Percentiles rank a stretch among this genome's conserved stretches.
These are phyloP conservation scores for Glarea lozoyensis DNA, from an alignment of 495 filamentous ascomycete species.

Conservation along the genomic window DNA sequence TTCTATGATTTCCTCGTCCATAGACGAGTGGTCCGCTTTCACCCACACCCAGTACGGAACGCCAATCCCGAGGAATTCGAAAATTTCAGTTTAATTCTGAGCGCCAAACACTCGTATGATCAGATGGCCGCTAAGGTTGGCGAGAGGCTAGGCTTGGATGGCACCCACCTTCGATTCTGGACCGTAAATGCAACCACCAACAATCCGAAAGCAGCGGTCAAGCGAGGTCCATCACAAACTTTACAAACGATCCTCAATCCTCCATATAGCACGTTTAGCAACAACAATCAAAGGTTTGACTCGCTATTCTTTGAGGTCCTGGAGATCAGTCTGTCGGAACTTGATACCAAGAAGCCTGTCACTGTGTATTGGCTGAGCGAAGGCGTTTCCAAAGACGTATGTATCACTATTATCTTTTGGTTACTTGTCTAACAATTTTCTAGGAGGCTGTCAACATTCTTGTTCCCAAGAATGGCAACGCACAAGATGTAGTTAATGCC, in stretches of 20 bases:
- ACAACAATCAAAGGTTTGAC: constrained; percentile 61
- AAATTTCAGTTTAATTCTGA: constrained; percentile 36
- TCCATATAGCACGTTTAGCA: constrained; percentile 43
- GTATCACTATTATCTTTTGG: constrained; percentile 12
- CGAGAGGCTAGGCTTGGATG: constrained; percentile 65
- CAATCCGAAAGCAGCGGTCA: constrained; percentile 66
- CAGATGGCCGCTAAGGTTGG: constrained; percentile 79
- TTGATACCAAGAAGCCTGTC: constrained; percentile 80
- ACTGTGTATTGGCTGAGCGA: constrained; percentile 80
- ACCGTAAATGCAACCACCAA: constrained; percentile 67
- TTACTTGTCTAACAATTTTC: constrained; percentile 20
- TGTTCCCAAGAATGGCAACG: constrained; percentile 69
- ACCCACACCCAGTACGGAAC: constrained; percentile 44
- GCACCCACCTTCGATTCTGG: constrained; percentile 83
- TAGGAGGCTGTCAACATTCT: constrained; percentile 71
- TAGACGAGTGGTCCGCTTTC: constrained; percentile 63
- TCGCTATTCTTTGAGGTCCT: constrained; percentile 84
- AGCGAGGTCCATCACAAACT: constrained; percentile 56
- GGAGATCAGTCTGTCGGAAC: constrained; percentile 86
- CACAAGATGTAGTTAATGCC: constrained; percentile 64
- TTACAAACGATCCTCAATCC: constrained; percentile 64
- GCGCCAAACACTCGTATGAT: constrained; percentile 85
- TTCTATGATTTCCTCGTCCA: constrained; percentile 92
- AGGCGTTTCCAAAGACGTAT: constrained; percentile 81
- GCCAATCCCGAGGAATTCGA: constrained; percentile 58